Evolutionary conservation across 2,329 filamentous ascomycete genomes (phyloP).

Genomic region (Pseudohalonectria lignicola): DNA sequence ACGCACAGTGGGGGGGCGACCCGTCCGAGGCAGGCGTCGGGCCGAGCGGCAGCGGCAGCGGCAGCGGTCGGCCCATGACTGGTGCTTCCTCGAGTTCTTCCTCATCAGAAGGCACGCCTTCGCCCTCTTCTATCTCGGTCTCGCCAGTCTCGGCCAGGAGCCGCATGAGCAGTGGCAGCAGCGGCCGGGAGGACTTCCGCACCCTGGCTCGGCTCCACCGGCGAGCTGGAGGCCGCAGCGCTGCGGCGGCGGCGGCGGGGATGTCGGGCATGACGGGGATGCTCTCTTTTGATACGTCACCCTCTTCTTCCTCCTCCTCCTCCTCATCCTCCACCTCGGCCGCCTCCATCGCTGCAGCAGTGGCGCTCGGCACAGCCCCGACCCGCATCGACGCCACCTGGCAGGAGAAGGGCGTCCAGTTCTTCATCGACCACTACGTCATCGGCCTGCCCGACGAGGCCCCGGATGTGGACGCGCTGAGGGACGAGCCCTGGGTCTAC

Average conservation of each 20-base stretch:
- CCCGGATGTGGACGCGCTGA: conserved; percentile 23
- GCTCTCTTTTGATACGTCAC: not conserved
- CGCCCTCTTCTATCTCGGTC: conserved; percentile 1
- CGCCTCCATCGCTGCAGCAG: too few relatives aligned
- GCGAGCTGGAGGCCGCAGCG: not conserved
- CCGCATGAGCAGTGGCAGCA: not conserved
- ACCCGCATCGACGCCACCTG: conserved; percentile 26
- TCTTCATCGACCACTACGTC: conserved; percentile 39
- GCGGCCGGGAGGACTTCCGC: too few relatives aligned
- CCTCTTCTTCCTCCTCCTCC: not conserved
- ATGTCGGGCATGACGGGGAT: not conserved
- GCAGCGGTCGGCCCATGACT: conserved; percentile 7
- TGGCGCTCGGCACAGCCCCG: conserved; percentile 4
- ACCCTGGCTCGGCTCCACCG: not conserved
- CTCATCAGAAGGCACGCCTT: conserved; percentile 1
- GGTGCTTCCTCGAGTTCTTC: conserved; percentile 10
- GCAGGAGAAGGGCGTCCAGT: conserved; percentile 36
- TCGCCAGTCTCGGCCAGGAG: conserved; percentile 1
- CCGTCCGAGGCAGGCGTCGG: conserved; percentile 3
- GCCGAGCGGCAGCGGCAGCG: not conserved
- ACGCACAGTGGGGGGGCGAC: conserved; percentile 34
- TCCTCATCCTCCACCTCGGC: conserved; percentile 4
- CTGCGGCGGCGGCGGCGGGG: too few relatives aligned
- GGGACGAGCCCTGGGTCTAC: conserved; percentile 23
- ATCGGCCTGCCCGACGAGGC: conserved; percentile 40